phyloP scores from a whole-genome alignment of 2,329 filamentous ascomycete genomes.

The Penicillium janthinellum region DNA sequence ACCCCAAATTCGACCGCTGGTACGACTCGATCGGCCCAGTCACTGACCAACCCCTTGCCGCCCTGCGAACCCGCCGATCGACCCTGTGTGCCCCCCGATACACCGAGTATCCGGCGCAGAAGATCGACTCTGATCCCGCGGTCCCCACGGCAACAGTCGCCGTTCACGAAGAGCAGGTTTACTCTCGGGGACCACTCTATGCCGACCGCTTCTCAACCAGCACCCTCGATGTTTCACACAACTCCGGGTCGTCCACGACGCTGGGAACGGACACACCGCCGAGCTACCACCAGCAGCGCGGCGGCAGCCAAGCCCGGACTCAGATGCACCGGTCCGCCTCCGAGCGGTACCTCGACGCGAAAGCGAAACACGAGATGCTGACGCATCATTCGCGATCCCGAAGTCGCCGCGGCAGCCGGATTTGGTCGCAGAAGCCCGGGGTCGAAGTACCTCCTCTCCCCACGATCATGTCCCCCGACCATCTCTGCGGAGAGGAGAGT shows the following conservation, averaged over 20 bases:
- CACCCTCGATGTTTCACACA: constrained; percentile 5
- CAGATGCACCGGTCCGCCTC: constrained; percentile 17
- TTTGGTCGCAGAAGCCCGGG: constrained; percentile 21
- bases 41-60: constrained; percentile 3
- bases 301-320: background rate
- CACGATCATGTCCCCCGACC: constrained; percentile 23
- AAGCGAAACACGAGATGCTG: background rate
- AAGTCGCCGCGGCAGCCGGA: constrained; percentile 14
- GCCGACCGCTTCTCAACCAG: constrained; percentile 14
- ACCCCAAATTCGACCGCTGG: constrained; percentile 17
- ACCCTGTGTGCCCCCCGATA: constrained; percentile 28
- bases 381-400: constrained; percentile 18
- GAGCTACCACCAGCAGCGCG: constrained; percentile 4
- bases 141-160: background rate
- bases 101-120: constrained; percentile 21
- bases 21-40: constrained; percentile 18
- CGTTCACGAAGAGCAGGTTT: constrained; percentile 3
- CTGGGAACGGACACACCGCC: constrained; percentile 5
- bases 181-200: constrained; percentile 12
- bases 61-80: constrained; percentile 20
- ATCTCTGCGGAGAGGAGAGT: constrained; percentile 6
- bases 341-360: constrained; percentile 8
- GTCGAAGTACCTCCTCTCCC: constrained; percentile 25
- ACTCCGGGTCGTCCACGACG: constrained; percentile 6
- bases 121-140: background rate